phyloP scores from a whole-genome alignment of 192 early-diverging fungal species.

The Coemansia sp. region DNA sequence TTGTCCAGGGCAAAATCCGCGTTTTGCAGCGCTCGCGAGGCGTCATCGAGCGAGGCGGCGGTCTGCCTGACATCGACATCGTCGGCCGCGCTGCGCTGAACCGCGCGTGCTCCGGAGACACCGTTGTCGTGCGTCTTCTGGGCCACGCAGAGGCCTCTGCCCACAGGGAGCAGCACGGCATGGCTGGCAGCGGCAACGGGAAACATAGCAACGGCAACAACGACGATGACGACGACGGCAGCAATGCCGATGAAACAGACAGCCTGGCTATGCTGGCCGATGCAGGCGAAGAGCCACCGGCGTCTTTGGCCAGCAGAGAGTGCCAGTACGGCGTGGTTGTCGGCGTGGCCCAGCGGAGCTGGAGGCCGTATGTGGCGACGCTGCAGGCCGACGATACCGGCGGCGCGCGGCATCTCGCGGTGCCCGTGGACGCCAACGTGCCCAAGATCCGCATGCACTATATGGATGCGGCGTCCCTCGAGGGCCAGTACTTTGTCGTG shows the following conservation, averaged over 20 bases:
- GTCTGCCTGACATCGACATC: constrained; percentile 58
- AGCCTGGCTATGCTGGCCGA: constrained; percentile 14
- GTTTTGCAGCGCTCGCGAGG: constrained; percentile 21
- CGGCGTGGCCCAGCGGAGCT: constrained; percentile 62
- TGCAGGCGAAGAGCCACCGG: constrained; percentile 1
- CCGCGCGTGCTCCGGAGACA: constrained; percentile 58
- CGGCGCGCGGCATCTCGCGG: constrained; percentile 60
- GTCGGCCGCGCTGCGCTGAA: constrained; percentile 57
- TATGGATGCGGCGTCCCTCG: constrained; percentile 55
- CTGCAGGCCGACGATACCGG: constrained; percentile 59
- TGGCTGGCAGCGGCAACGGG: not conserved
- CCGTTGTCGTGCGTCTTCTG: constrained; percentile 63
- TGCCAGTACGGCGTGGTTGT: constrained; percentile 53
- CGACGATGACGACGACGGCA: not conserved
- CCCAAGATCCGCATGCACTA: constrained; percentile 77
- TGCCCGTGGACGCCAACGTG: constrained; percentile 64
- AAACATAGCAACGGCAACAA: not conserved
- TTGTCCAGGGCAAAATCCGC: constrained; percentile 43
- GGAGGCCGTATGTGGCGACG: constrained; percentile 76
- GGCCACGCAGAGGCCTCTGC: constrained; percentile 6
- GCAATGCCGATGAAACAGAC: not conserved
- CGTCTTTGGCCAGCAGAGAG: not conserved
- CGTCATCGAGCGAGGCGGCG: constrained; percentile 35
- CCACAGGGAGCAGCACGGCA: not conserved
- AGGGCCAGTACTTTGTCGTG: constrained; percentile 66